Percentiles rank a stretch among this genome's conserved stretches.
These are phyloP conservation scores for Phylloporus sp. DNA, from an alignment of 1,284 basidiomycete species.

Conservation along the genomic window DNA sequence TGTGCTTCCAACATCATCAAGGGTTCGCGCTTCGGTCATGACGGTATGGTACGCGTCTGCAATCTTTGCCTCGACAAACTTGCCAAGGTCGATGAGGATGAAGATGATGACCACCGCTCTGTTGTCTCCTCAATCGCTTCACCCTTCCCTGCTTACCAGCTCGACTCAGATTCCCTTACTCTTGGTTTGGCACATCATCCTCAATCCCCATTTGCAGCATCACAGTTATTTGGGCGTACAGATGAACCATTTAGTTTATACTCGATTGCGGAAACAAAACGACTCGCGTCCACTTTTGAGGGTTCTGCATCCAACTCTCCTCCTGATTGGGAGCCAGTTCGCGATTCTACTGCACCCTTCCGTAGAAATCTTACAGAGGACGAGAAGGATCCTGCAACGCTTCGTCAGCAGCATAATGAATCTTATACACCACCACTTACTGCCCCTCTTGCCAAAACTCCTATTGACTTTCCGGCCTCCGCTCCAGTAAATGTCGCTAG, in stretches of 20 bases:
- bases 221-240: constrained; percentile 79
- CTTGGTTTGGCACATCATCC: constrained; percentile 61
- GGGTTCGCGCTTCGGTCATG: constrained; percentile 91
- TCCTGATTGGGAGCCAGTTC: constrained; percentile 59
- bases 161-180: constrained; percentile 52
- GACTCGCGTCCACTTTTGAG: constrained; percentile 61
- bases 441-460: constrained; percentile 56
- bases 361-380: constrained; percentile 82
- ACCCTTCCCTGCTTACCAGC: constrained; percentile 55
- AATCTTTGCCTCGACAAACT: constrained; percentile 94
- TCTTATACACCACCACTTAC: constrained; percentile 44
- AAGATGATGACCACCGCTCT: constrained; percentile 83
- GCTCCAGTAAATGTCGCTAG: constrained; percentile 56
- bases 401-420: constrained; percentile 52
- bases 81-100: constrained; percentile 78
- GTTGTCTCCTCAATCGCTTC: constrained; percentile 73
- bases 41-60: constrained; percentile 92
- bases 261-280: constrained; percentile 78
- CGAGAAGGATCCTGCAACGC: constrained; percentile 63
- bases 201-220: constrained; percentile 88
- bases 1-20: constrained; percentile 98
- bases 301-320: constrained; percentile 59
- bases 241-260: constrained; percentile 81
- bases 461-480: constrained; percentile 62
- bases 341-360: constrained; percentile 81